Evolutionary conservation across 2,329 filamentous ascomycete genomes (phyloP).

Genomic region (Scorias spongiosa): DNA sequence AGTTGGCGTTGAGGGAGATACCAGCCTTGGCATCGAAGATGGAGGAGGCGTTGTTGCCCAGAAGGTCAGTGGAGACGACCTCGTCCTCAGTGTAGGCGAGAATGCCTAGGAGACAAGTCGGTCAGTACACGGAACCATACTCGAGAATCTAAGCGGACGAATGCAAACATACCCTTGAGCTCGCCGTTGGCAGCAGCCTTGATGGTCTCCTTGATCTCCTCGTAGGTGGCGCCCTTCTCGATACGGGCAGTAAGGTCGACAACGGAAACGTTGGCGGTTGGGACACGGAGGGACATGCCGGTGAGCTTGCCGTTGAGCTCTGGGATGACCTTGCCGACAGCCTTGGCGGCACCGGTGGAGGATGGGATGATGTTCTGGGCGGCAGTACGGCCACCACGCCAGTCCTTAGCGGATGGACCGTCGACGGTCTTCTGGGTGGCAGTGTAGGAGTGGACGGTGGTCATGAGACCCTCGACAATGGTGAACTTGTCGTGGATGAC

Average conservation of each 20-base stretch:
- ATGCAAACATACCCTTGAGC: constrained; percentile 57
- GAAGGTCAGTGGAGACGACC: constrained; percentile 84
- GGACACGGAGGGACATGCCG: constrained; percentile 98
- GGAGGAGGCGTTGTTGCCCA: constrained; percentile 83
- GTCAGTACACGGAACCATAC: not conserved
- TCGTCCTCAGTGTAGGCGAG: constrained; percentile 95
- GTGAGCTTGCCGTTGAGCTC: constrained; percentile 98
- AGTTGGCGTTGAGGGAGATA: constrained; percentile 96
- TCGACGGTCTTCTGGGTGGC: constrained; percentile 99
- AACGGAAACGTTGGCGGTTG: constrained; percentile 96
- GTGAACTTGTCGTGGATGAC: constrained; percentile 96
- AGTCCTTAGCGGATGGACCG: constrained; percentile 95
- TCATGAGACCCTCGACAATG: constrained; percentile 98
- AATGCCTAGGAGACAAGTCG: constrained; percentile 42
- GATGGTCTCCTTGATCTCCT: constrained; percentile 83
- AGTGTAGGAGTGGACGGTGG: constrained; percentile 98
- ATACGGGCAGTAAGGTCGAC: constrained; percentile 91
- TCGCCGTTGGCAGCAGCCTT: constrained; percentile 68
- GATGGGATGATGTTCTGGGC: constrained; percentile 99
- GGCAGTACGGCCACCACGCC: constrained; percentile 96
- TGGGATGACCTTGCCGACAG: constrained; percentile 99
- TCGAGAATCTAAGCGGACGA: not conserved
- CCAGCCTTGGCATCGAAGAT: constrained; percentile 99
- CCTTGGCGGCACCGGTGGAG: constrained; percentile 99
- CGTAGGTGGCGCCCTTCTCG: constrained; percentile 77